These are phyloP conservation scores for Brachypodium distachyon DNA, from an alignment of 202 grass and related monocot species.

Conservation along the genomic window DNA sequence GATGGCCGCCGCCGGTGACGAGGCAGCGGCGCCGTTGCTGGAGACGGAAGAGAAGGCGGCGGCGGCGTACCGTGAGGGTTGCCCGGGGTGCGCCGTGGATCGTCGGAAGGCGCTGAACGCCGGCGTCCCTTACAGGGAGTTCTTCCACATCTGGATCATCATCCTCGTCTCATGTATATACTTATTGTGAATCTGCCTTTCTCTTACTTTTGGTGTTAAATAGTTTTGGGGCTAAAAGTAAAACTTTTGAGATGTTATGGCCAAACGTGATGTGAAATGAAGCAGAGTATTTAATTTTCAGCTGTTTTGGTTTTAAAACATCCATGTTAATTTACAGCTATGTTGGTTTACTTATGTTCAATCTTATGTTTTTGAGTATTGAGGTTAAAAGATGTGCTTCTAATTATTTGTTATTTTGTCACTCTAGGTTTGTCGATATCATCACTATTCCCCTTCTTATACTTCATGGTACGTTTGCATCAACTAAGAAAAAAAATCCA, in stretches of 20 bases:
- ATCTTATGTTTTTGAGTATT: background rate
- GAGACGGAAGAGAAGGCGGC: slow-evolving; percentile 6
- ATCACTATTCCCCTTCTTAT: slow-evolving; percentile 55
- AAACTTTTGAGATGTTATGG: too few species aligned
- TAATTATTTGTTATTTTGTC: slow-evolving; percentile 4
- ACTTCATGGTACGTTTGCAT: slow-evolving; percentile 9
- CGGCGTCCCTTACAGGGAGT: slow-evolving; percentile 22
- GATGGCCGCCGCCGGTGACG: background rate
- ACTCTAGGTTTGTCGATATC: slow-evolving; percentile 44
- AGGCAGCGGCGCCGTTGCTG: slow-evolving; percentile 12
- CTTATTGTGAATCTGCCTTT: too few species aligned
- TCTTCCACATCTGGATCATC: slow-evolving; percentile 38
- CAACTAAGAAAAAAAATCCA: too few species aligned
- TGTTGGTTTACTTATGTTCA: background rate
- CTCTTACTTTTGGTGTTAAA: too few species aligned
- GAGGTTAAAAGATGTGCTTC: background rate
- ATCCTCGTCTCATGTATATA: slow-evolving; percentile 36
- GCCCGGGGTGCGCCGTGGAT: slow-evolving; percentile 25
- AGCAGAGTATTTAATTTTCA: background rate
- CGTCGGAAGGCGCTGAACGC: slow-evolving; percentile 11
- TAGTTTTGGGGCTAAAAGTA: too few species aligned
- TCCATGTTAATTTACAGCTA: too few species aligned
- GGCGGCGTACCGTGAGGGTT: slow-evolving; percentile 23
- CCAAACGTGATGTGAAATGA: too few species aligned
- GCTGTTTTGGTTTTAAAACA: too few species aligned